Conservation (phyloP, 2,329 filamentous ascomycete genomes). For the Mollisiaceae sp. region DNA sequence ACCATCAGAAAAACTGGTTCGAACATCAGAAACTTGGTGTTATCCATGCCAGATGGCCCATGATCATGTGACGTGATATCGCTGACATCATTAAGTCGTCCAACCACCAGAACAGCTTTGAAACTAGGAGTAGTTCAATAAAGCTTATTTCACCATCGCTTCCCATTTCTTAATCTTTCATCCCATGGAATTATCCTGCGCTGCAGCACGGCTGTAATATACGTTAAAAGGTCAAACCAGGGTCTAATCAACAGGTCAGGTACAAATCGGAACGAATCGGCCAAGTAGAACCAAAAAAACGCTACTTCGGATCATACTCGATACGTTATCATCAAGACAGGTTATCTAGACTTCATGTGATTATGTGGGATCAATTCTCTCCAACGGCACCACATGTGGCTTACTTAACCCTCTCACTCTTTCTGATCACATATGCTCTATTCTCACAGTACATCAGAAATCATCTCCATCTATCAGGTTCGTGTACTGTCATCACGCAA, state of each 20-base stretch:
- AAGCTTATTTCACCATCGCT: neutral
- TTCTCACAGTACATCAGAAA: slow-evolving; percentile 65
- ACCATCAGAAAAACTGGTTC: neutral
- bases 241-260: neutral
- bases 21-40: slow-evolving; percentile 1
- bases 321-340: neutral
- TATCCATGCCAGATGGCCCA: neutral
- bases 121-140: neutral
- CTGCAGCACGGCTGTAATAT: neutral
- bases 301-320: too few species aligned
- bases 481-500: neutral
- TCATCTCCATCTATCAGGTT: slow-evolving; percentile 58
- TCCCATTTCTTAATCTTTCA: neutral
- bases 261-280: too few species aligned
- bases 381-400: slow-evolving; percentile 61
- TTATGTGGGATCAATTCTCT: slow-evolving; percentile 57
- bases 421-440: slow-evolving; percentile 63
- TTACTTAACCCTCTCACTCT: slow-evolving; percentile 62
- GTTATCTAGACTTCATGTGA: neutral
- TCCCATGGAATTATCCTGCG: neutral
- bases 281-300: too few species aligned
- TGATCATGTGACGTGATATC: neutral
- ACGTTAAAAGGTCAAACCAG: neutral
- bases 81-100: slow-evolving; percentile 5
- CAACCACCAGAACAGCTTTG: slow-evolving; percentile 4